Percentiles rank a stretch among this genome's conserved stretches.
These are phyloP conservation scores for Austroboletus eburneus DNA, from an alignment of 768 basidiomycete species.

Conservation along the genomic window DNA sequence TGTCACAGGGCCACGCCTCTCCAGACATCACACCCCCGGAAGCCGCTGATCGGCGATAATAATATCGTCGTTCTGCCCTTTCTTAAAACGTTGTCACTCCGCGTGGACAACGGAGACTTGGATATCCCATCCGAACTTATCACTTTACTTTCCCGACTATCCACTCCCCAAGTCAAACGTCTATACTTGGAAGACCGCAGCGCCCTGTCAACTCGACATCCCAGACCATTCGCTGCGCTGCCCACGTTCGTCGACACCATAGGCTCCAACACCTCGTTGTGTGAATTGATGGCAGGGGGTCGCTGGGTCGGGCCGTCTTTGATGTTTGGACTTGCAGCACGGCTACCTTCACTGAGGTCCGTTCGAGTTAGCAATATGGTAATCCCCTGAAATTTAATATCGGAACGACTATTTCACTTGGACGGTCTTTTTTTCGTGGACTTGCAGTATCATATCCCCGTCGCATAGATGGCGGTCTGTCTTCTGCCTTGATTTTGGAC, in stretches of 20 bases:
- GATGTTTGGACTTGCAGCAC: conserved; percentile 9
- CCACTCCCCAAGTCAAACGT: conserved; percentile 43
- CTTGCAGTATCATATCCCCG: conserved; percentile 1
- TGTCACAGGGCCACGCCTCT: conserved; percentile 33
- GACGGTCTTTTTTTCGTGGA: conserved; percentile 1
- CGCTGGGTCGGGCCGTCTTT: conserved; percentile 25
- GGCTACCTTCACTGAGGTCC: conserved; percentile 8
- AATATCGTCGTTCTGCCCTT: conserved; percentile 41
- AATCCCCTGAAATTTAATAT: conserved; percentile 1
- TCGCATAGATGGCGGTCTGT: conserved; percentile 4
- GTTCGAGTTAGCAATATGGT: too few relatives aligned
- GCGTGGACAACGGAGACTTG: conserved; percentile 51
- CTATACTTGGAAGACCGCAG: conserved; percentile 46
- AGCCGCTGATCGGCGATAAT: conserved; percentile 24
- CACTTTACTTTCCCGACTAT: conserved; percentile 47
- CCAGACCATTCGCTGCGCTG: conserved; percentile 42
- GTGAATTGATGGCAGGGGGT: conserved; percentile 19
- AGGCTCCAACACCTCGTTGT: conserved; percentile 5
- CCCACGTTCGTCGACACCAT: conserved; percentile 8
- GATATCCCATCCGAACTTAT: conserved; percentile 62
- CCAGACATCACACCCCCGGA: conserved; percentile 14
- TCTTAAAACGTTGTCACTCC: conserved; percentile 46
- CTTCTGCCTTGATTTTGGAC: not conserved
- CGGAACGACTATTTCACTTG: conserved; percentile 2
- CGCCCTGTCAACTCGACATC: conserved; percentile 3